Base-by-base conservation (phyloP, 331 rosid species). In the Quercus lobata region DNA sequence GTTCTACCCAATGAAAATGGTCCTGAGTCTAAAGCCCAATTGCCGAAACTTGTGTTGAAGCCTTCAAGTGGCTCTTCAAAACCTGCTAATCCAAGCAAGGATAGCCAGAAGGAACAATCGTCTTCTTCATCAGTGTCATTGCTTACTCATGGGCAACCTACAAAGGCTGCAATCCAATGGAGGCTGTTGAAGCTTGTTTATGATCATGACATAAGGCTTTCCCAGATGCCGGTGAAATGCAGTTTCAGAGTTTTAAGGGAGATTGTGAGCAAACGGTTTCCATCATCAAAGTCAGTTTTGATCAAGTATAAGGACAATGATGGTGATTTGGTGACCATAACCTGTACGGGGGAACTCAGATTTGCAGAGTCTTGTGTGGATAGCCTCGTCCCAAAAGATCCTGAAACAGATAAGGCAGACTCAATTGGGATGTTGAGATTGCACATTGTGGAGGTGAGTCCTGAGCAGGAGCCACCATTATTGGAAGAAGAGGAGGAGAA, bases 151-250 rank as follows among this genome's bases (percentile, higher is more conserved):
- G 78, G 87, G 73, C 82, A 80, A 74, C 49, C 0, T 80, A 72
- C 71, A 12, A 88, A 87, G 71, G 85, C 82, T 58, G 69, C 80
- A 22, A 81, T 82, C 83, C 90, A 29, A 22, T 82, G 88, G 91
- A 91, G 99, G 84, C 90, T 89, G 4, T 85, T 96, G 92, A 96
- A 95, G 84, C 97, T 95, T 85, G 94, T 90, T 78, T 95, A 95
- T 84, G 99, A 90, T 85, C 99, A 95, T 81, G 99, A 95, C 89
- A 95, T 95, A 58, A 93, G 99, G 89, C 96, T 91, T 57, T 85
- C 97, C 19, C 92, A 88, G 86, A 93, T 95, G 94, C 96, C 97
- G 6, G 86, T 89, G 74, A 90, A 91, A 75, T 90, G 99, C 85
- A 76, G 76, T 80, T 95, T 95, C 82, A 88, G 89, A 83, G 87